These are phyloP conservation scores for Lepraria neglecta DNA, from an alignment of 495 filamentous ascomycete genomes.

Conservation along the genomic window DNA sequence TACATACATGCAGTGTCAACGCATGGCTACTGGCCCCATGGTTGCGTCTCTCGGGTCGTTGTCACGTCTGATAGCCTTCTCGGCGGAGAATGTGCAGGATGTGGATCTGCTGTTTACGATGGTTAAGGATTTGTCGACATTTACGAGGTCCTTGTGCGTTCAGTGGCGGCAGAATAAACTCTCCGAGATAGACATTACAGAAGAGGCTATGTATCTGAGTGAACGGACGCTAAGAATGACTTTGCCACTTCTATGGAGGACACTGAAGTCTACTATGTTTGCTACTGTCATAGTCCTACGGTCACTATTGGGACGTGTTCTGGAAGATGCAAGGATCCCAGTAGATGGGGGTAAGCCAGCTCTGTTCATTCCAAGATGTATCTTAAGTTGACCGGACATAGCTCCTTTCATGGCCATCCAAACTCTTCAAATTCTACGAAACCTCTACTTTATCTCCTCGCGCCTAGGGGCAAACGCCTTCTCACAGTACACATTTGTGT, in stretches of 20 bases:
- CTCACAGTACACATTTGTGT: constrained; percentile 77
- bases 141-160: constrained; percentile 63
- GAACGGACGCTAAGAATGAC: constrained; percentile 63
- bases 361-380: background rate
- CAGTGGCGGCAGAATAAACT: constrained; percentile 83
- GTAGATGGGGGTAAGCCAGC: constrained; percentile 44
- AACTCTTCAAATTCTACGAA: constrained; percentile 69
- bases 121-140: constrained; percentile 65
- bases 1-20: constrained; percentile 51
- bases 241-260: constrained; percentile 70
- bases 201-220: constrained; percentile 64
- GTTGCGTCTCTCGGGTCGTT: constrained; percentile 71
- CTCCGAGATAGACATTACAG: constrained; percentile 70
- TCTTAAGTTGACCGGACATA: constrained; percentile 14
- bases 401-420: constrained; percentile 70
- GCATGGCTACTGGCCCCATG: constrained; percentile 59
- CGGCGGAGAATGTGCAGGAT: constrained; percentile 59
- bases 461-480: constrained; percentile 67
- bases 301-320: constrained; percentile 61
- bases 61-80: constrained; percentile 67
- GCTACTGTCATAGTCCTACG: constrained; percentile 69
- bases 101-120: constrained; percentile 54
- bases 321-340: constrained; percentile 50
- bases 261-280: constrained; percentile 76
- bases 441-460: constrained; percentile 82